Conservation (phyloP, 2,329 filamentous ascomycete species). For the Penicillium sp. region DNA sequence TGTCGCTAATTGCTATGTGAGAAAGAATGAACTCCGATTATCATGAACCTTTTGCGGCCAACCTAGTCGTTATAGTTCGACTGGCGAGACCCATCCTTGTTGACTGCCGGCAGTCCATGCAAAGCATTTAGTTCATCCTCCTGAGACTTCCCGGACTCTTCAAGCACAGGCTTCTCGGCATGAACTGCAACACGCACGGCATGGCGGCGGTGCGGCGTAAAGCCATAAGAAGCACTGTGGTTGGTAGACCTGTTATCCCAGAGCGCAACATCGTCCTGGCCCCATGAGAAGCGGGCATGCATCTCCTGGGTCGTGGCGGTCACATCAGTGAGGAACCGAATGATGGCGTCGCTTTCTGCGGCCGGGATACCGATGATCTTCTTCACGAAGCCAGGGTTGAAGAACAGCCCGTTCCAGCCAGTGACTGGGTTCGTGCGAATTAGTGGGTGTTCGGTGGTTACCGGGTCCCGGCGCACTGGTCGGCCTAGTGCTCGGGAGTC, state of each 20-base stretch:
- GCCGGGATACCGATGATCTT: constrained; percentile 60
- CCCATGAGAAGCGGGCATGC: constrained; percentile 67
- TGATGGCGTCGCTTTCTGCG: constrained; percentile 54
- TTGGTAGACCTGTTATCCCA: constrained; percentile 66
- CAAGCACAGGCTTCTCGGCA: constrained; percentile 50
- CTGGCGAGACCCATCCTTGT: constrained; percentile 57
- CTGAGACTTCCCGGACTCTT: constrained; percentile 50
- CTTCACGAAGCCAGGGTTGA: constrained; percentile 59
- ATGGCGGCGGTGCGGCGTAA: constrained; percentile 57
- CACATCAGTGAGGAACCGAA: constrained; percentile 55
- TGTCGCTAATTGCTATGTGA: constrained; percentile 6
- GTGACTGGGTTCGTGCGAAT: constrained; percentile 62
- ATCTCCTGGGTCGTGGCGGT: constrained; percentile 63
- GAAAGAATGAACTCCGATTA: not conserved
- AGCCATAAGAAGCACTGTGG: constrained; percentile 58
- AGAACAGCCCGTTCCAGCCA: constrained; percentile 62
- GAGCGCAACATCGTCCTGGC: constrained; percentile 63
- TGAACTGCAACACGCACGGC: constrained; percentile 52
- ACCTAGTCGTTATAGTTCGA: constrained; percentile 59
- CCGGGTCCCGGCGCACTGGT: constrained; percentile 53
- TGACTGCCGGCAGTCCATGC: constrained; percentile 52
- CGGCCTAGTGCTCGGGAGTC: constrained; percentile 53
- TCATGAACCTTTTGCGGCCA: not conserved
- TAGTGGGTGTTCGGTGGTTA: constrained; percentile 58
- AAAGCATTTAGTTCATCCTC: constrained; percentile 53